Evolutionary conservation across 257 asterid species (phyloP).

Genomic region (Cinchona pubescens): DNA sequence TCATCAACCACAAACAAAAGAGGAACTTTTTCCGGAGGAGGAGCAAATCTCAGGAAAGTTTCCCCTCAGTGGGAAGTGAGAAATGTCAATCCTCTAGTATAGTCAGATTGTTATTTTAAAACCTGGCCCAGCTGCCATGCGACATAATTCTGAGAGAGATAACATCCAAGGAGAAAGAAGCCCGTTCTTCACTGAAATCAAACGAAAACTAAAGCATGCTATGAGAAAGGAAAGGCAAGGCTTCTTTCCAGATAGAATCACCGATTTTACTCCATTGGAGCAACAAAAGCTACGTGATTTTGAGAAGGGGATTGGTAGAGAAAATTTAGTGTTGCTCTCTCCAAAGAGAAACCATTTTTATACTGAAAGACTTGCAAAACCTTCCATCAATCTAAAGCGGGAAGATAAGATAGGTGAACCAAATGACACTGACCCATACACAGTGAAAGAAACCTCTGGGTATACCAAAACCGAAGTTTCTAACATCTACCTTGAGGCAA

Average conservation of each 20-base stretch:
- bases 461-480: slow-evolving; percentile 44
- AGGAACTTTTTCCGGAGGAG: slow-evolving; percentile 63
- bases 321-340: slow-evolving; percentile 71
- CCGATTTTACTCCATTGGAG: slow-evolving; percentile 28
- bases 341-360: slow-evolving; percentile 90
- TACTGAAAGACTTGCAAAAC: slow-evolving; percentile 58
- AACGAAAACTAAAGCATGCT: slow-evolving; percentile 78
- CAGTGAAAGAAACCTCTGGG: slow-evolving; percentile 28
- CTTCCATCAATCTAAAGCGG: slow-evolving; percentile 46
- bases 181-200: slow-evolving; percentile 76
- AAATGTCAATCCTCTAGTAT: slow-evolving; percentile 43
- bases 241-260: slow-evolving; percentile 30
- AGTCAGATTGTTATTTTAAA: slow-evolving; percentile 66
- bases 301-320: slow-evolving; percentile 50
- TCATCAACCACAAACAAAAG: slow-evolving; percentile 37
- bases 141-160: slow-evolving; percentile 18
- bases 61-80: slow-evolving; percentile 43
- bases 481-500: slow-evolving; percentile 75
- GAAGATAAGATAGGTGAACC: slow-evolving; percentile 42
- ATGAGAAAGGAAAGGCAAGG: slow-evolving; percentile 71
- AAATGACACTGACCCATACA: slow-evolving; percentile 31
- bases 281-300: slow-evolving; percentile 37
- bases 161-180: slow-evolving; percentile 43
- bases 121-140: slow-evolving; percentile 62
- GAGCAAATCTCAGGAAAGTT: slow-evolving; percentile 69